Base-by-base conservation (phyloP, 108 stramenopile genomes). In the Fistulifera pelliculosa region DNA sequence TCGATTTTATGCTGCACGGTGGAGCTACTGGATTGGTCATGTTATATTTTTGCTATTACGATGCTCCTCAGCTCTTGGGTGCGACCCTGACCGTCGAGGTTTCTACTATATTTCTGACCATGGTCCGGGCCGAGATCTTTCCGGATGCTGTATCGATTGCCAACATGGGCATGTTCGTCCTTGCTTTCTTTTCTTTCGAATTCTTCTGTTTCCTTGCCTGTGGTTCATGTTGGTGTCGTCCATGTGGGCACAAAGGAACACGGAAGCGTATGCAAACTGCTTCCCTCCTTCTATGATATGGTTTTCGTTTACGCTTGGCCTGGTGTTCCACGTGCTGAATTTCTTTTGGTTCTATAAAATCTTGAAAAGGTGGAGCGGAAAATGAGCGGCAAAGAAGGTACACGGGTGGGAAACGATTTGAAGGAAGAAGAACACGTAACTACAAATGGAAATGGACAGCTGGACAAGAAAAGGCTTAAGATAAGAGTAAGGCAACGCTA, bases 51-150 rank as follows among this genome's bases (percentile, higher is more conserved):
- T 69, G 67, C 43, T 66, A 70, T 54, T 49, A 49, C 41, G 62
- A 70, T 35, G 45, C 58, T 3, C 57, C 71, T 0, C 70, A 83
- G 15, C 56, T 79, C 21, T 50, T 83, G 10, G 25, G 59, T 0
- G 75, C 77, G 10, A 71, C 76, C 60, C 27, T 83, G 11, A n/a
- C 74, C 23, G 76, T 83, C 77, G 81, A 81, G 62, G 70, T 72
- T 38, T 57, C 56, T 21, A 57, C 56, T 21, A 39, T 18, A 21
- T 64, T 68, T 13, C 50, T 78, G 58, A 39, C 35, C 11, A 57
- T 76, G 21, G 58, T 73, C 47, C 48, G 70, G 52, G 64, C 64
- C 11, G 40, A 52, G 0, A 49, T 68, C 13, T 64, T 66, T 28
- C 24, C 54, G 41, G 47, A 69, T 12, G 17, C 17, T 2, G 25